phyloP scores from a whole-genome alignment of 2,329 filamentous ascomycete species.

The Arthrobotrys musiformis region DNA sequence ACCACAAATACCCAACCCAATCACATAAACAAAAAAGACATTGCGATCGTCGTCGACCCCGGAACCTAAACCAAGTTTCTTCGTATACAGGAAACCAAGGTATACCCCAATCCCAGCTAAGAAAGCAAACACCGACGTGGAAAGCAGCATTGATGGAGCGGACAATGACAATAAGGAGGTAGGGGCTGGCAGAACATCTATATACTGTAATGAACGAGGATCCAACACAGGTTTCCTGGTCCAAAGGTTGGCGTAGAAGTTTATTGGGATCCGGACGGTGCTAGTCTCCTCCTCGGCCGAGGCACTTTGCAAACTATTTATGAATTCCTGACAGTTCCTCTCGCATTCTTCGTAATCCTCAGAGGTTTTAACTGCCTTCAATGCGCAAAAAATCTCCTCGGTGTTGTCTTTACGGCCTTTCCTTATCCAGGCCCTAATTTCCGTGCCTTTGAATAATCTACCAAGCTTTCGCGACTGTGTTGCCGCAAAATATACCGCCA shows the following conservation, averaged over 20 bases:
- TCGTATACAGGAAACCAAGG: background rate
- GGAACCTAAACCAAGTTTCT: background rate
- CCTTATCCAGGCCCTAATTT: background rate
- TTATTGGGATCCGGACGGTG: too few species aligned
- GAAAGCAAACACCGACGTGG: background rate
- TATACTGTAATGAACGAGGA: background rate
- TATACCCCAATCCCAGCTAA: conserved; percentile 3
- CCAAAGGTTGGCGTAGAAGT: too few species aligned
- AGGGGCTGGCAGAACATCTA: background rate
- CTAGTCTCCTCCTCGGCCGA: too few species aligned
- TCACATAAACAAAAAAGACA: background rate
- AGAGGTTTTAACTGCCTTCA: background rate
- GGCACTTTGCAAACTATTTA: too few species aligned
- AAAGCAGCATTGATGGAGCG: conserved; percentile 4
- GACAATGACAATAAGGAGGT: conserved; percentile 4
- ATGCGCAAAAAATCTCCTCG: background rate
- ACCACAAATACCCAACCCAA: background rate
- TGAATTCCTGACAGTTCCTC: too few species aligned
- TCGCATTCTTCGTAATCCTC: too few species aligned
- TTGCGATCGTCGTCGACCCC: background rate
- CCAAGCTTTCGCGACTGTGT: conserved; percentile 8
- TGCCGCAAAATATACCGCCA: conserved; percentile 6
- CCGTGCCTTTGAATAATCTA: background rate
- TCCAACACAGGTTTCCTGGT: too few species aligned
- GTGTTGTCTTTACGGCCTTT: background rate